Evolutionary conservation across 345 rosid genomes (phyloP), one percentile per base, ranked within the genome.

Genomic region (Arabis hirsuta): DNA sequence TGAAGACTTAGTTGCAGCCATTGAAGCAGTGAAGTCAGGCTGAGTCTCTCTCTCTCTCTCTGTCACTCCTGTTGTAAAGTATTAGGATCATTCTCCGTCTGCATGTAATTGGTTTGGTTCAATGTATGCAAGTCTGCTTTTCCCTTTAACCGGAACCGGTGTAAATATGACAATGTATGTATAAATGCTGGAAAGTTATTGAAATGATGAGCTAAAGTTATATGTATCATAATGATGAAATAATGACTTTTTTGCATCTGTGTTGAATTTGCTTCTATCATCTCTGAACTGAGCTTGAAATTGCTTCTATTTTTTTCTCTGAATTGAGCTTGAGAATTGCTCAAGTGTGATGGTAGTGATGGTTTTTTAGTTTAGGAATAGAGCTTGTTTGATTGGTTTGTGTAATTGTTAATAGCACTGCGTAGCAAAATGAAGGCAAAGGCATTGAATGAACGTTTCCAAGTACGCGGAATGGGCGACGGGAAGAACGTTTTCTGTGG

Each of bases 351-450:
- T 66, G 13, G 27, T 7, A n/a, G n/a, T n/a, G n/a, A n/a, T n/a
- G n/a, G n/a, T n/a, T n/a, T 22, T 62, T 52, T 43, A 42, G 19
- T 42, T 27, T 44, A 46, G n/a, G 20, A 14, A 43, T 31, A 52
- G 55, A 14, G 36, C 27, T 22, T 29, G 58, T 38, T 54, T 55
- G 38, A 48, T 65, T 42, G 65, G 2, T 51, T 27, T 39, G 6
- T 61, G 24, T 57, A 36, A 5, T 24, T 56, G 52, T 54, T 34
- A 48, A 24, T 78, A 95, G 99, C 96, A 48, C 47, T 95, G 60
- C 84, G 96, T 54, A 91, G 97, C 81, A 95, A 95, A 80, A 95
- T 95, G 99, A 95, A 95, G 90, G 80, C 80, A 59, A 91, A 85
- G 79, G 99, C 99, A 5, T 72, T 95, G 7, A 90, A 82, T 65